These are phyloP conservation scores for Daedaleopsis sinensis DNA, from an alignment of 768 basidiomycete genomes.

Conservation along the genomic window DNA sequence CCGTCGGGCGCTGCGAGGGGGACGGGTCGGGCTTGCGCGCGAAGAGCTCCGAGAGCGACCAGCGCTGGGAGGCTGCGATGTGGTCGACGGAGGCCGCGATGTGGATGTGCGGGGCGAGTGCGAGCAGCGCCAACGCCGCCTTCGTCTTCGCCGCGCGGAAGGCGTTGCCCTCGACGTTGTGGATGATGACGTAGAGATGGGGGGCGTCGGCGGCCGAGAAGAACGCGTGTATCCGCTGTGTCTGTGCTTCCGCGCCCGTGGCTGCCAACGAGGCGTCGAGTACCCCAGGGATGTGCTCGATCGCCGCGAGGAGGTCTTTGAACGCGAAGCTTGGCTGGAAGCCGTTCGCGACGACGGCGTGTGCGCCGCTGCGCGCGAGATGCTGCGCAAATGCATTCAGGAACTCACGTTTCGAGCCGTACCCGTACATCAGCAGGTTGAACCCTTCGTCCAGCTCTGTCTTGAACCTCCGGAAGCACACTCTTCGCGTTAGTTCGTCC, in stretches of 20 bases:
- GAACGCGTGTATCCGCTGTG: constrained; percentile 65
- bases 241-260: constrained; percentile 42
- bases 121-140: constrained; percentile 71
- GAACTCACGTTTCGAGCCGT: constrained; percentile 80
- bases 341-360: constrained; percentile 26
- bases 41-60: constrained; percentile 68
- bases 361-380: constrained; percentile 33
- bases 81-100: constrained; percentile 87
- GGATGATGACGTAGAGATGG: constrained; percentile 78
- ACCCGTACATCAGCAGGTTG: constrained; percentile 86
- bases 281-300: constrained; percentile 46
- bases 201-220: constrained; percentile 46
- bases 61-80: constrained; percentile 78
- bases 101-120: constrained; percentile 75
- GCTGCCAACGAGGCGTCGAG: constrained; percentile 32
- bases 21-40: constrained; percentile 38
- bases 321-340: constrained; percentile 27
- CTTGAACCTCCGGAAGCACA: constrained; percentile 61
- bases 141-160: constrained; percentile 67
- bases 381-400: constrained; percentile 76
- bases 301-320: constrained; percentile 50
- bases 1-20: constrained; percentile 7
- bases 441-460: constrained; percentile 82
- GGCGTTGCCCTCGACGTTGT: constrained; percentile 83
- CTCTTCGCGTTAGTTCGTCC: constrained; percentile 30